A percentile compares a stretch with the other conserved stretches of the same genome.
Evolutionary conservation across 768 basidiomycete genomes (phyloP).

Genomic region (Phaeotremella fagi): DNA sequence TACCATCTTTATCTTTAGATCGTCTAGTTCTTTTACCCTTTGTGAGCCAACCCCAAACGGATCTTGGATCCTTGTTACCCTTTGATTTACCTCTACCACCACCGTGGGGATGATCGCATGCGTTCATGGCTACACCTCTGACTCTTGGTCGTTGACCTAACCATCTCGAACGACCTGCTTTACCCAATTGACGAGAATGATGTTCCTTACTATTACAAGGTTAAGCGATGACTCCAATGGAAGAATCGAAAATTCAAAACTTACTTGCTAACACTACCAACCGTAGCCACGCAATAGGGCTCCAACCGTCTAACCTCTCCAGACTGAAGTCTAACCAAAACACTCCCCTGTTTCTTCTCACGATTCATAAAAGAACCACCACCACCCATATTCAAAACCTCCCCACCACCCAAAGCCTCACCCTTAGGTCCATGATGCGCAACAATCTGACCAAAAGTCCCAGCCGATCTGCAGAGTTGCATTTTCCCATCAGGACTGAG

Average conservation of each 20-base stretch:
- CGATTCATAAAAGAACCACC: slow-evolving; percentile 13
- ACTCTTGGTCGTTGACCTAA: slow-evolving; percentile 77
- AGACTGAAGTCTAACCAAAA: slow-evolving; percentile 69
- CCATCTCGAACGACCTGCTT: slow-evolving; percentile 86
- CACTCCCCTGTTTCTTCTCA: slow-evolving; percentile 32
- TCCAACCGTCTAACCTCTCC: slow-evolving; percentile 87
- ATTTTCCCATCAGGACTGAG: slow-evolving; percentile 71
- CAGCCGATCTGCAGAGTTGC: slow-evolving; percentile 82
- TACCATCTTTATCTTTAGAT: slow-evolving; percentile 76
- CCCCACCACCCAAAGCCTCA: slow-evolving; percentile 51
- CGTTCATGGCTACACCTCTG: slow-evolving; percentile 96
- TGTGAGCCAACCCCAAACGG: slow-evolving; percentile 86
- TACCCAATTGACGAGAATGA: slow-evolving; percentile 78
- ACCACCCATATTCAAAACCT: slow-evolving; percentile 34
- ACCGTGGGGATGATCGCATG: slow-evolving; percentile 77
- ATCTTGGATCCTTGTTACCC: slow-evolving; percentile 88
- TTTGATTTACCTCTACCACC: slow-evolving; percentile 96
- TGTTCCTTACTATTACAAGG: slow-evolving; percentile 57
- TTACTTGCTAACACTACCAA: slow-evolving; percentile 84
- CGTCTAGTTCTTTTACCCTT: slow-evolving; percentile 90
- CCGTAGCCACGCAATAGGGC: slow-evolving; percentile 71
- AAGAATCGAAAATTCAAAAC: slow-evolving; percentile 6
- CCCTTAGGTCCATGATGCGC: slow-evolving; percentile 55
- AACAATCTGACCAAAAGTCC: slow-evolving; percentile 75
- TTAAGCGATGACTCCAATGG: not conserved